phyloP scores from a whole-genome alignment of 2,329 filamentous ascomycete genomes.

The Exophiala dermatitidis region DNA sequence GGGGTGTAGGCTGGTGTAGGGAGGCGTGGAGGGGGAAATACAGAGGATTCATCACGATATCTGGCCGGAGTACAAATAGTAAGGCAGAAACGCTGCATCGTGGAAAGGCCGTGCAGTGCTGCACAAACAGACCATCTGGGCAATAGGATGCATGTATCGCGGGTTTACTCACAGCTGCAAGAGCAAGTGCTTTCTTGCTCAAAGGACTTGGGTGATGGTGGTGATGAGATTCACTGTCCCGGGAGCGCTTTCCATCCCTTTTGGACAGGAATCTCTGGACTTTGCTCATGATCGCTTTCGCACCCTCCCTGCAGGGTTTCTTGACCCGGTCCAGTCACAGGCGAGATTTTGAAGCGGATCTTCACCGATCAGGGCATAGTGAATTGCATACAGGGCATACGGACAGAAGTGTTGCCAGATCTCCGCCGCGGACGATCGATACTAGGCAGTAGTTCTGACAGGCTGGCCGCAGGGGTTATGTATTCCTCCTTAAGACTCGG shows the following conservation, averaged over 20 bases:
- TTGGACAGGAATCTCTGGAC: conserved; percentile 38
- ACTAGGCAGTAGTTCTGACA: too few relatives aligned
- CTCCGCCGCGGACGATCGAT: too few relatives aligned
- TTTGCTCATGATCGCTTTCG: conserved; percentile 32
- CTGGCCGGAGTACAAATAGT: conserved; percentile 15
- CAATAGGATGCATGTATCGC: background rate
- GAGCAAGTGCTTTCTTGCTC: background rate
- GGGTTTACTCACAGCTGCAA: conserved; percentile 9
- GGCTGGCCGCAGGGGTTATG: too few relatives aligned
- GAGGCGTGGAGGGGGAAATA: conserved; percentile 5
- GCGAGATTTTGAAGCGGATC: background rate
- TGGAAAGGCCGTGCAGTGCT: conserved; percentile 3
- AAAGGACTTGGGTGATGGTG: background rate
- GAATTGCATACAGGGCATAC: too few relatives aligned
- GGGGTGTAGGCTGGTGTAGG: background rate
- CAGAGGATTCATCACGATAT: conserved; percentile 14
- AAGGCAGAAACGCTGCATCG: conserved; percentile 15
- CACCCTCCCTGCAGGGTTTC: background rate
- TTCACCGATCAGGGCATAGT: too few relatives aligned
- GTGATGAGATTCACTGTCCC: conserved; percentile 1
- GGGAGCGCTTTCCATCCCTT: conserved; percentile 32
- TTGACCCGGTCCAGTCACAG: too few relatives aligned
- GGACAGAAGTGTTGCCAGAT: too few relatives aligned
- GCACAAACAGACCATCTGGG: background rate
- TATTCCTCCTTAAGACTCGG: too few relatives aligned